Conservation (phyloP, 305 asterid genomes). For the Plantago rigida region DNA sequence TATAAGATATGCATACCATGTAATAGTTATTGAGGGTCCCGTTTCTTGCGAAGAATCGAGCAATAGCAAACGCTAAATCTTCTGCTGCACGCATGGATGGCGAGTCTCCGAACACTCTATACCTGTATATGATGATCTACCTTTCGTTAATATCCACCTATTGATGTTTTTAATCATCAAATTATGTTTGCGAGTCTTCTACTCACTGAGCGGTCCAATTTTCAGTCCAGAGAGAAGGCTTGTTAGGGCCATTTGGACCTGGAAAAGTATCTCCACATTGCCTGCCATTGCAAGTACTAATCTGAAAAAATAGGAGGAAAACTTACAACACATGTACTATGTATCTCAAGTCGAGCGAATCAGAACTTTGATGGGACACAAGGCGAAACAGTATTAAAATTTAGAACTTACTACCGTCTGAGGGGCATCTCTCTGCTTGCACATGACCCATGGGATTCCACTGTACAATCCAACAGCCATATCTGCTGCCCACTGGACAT, state of each 20-base stretch:
- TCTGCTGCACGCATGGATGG: constrained; percentile 81
- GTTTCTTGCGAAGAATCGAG: constrained; percentile 60
- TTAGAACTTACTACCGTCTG: constrained; percentile 34
- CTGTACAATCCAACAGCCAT: constrained; percentile 46
- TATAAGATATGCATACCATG: constrained; percentile 39
- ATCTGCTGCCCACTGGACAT: constrained; percentile 70
- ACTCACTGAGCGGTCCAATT: constrained; percentile 72
- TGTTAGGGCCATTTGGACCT: constrained; percentile 59
- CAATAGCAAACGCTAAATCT: constrained; percentile 65
- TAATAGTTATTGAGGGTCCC: constrained; percentile 81
- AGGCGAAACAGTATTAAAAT: no score
- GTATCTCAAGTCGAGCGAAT: no score
- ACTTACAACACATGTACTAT: no score
- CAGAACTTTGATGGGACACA: neutral
- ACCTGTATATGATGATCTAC: constrained; percentile 29
- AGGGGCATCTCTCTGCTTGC: constrained; percentile 79
- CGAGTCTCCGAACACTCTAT: constrained; percentile 63
- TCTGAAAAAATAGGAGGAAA: constrained; percentile 25
- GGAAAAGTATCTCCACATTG: constrained; percentile 59
- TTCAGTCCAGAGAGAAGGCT: constrained; percentile 69
- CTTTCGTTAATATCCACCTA: neutral
- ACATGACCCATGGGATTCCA: constrained; percentile 78
- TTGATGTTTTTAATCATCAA: neutral
- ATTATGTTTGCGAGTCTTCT: neutral
- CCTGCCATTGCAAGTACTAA: constrained; percentile 64